Percentiles rank a stretch among this genome's conserved stretches.
Conservation (phyloP, 768 basidiomycete genomes). For the Clitopilus hobsonii region DNA sequence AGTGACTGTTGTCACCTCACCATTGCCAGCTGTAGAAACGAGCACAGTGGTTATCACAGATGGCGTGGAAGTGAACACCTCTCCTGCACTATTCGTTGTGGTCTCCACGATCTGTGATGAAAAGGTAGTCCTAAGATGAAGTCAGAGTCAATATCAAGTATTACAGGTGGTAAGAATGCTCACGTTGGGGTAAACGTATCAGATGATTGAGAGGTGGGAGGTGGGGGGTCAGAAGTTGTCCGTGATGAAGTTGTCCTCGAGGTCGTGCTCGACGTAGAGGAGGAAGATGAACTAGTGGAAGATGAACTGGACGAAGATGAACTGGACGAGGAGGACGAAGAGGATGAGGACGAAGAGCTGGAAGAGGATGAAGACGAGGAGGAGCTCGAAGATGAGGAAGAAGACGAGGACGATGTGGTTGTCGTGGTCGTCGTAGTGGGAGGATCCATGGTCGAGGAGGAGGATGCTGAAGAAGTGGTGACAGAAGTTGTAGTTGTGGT, state of each 20-base stretch:
- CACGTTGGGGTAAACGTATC: conserved; percentile 10
- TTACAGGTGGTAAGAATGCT: conserved; percentile 7
- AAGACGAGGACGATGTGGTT: conserved; percentile 9
- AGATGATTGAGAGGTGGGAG: conserved; percentile 11
- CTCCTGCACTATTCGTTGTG: conserved; percentile 57
- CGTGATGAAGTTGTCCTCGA: conserved; percentile 16
- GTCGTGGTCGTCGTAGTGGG: conserved; percentile 14
- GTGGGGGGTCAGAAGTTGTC: neutral
- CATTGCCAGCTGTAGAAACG: conserved; percentile 51
- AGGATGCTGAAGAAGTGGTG: neutral
- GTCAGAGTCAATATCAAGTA: conserved; percentile 1
- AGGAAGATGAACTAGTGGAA: conserved; percentile 10
- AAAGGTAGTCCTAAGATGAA: conserved; percentile 44
- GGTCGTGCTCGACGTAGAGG: conserved; percentile 14
- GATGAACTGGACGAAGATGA: conserved; percentile 18
- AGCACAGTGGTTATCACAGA: conserved; percentile 51
- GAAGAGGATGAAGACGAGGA: conserved; percentile 11
- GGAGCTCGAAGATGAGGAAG: conserved; percentile 16
- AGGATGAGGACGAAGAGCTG: conserved; percentile 9
- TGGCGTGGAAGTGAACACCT: conserved; percentile 45
- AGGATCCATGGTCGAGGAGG: conserved; percentile 5
- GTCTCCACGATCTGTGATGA: conserved; percentile 48
- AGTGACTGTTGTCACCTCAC: conserved; percentile 54
- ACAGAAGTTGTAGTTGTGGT: neutral
- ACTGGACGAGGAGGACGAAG: conserved; percentile 9